Evolutionary conservation across 768 basidiomycete genomes (phyloP), one percentile per base, ranked within the genome.

Genomic region (Macrocybe gigantea): DNA sequence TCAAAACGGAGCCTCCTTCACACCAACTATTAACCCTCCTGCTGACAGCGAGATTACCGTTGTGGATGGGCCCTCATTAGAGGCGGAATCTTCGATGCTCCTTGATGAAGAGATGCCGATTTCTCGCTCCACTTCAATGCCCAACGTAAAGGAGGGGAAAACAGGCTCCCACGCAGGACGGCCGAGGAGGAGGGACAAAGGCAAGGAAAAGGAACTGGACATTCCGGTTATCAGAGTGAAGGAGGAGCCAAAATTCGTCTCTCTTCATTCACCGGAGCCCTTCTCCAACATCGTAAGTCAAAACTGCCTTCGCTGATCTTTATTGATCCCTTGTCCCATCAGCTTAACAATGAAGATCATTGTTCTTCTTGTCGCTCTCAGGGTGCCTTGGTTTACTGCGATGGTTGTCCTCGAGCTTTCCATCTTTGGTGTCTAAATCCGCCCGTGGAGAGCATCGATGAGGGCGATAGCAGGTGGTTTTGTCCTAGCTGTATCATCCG

Each of bases 381-480:
- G 54, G 95, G 95, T 41, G 80, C 87, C 38, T 76, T 98, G 51
- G 80, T 99, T 13, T 98, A 96, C 64, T 99, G 96, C 65, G 96
- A 98, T 64, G 93, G 94, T 13, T 99, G 96, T 63, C 91, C 95
- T 33, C 73, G 87, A 53, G 92, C 93, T 6, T 99, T 96, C 65
- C 96, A 99, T 68, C 82, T 98, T 51, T 85, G 88, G 79, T 99
- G 96, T 65, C 77, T 99, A 54, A 88, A 99, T 64, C 96, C 96
- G 45, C 96, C 96, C 14, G 79, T 97, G 73, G 89, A 93, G 52
- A 72, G 82, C 42, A 76, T 86, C 52, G 92, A 96, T 64, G 80
- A 96, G 39, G 87, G 88, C 9, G 88, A 90, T 67, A 79, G 83
- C 56, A 75, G 79, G 61, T 93, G 86, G 85, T 89, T 82, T 66